These are phyloP conservation scores for Gautieria morchelliformis DNA, from an alignment of 768 basidiomycete species.

Conservation along the genomic window DNA sequence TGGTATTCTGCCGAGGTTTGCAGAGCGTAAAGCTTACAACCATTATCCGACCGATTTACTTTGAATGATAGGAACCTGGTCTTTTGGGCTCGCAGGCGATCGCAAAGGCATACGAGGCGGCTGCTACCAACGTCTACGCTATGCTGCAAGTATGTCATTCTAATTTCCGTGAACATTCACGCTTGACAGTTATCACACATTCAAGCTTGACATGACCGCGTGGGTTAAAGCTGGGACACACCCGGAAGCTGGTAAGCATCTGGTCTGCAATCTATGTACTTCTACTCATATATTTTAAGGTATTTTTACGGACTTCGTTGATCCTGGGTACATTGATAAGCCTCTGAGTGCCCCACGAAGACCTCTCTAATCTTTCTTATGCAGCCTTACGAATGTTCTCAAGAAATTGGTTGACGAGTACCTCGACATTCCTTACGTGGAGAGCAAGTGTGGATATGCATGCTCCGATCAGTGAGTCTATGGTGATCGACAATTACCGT, in stretches of 20 bases:
- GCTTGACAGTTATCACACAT: neutral
- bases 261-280: conserved; percentile 6
- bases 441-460: conserved; percentile 89
- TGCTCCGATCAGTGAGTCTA: conserved; percentile 80
- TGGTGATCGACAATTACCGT: neutral
- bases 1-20: conserved; percentile 75
- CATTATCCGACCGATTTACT: conserved; percentile 1
- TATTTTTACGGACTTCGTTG: conserved; percentile 77
- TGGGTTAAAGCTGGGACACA: conserved; percentile 82
- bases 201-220: conserved; percentile 83
- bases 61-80: conserved; percentile 57
- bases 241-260: conserved; percentile 42
- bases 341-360: conserved; percentile 3
- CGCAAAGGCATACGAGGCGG: conserved; percentile 53
- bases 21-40: conserved; percentile 5
- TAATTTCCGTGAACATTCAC: conserved; percentile 24
- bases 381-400: conserved; percentile 73
- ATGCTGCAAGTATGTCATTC: conserved; percentile 62
- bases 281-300: conserved; percentile 25
- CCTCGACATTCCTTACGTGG: conserved; percentile 74
- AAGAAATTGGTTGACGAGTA: conserved; percentile 69
- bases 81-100: conserved; percentile 70
- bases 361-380: neutral
- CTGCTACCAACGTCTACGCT: conserved; percentile 57
- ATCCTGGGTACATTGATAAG: conserved; percentile 36